phyloP scores from a whole-genome alignment of 2,329 filamentous ascomycete genomes.

The Pseudocercospora musae region DNA sequence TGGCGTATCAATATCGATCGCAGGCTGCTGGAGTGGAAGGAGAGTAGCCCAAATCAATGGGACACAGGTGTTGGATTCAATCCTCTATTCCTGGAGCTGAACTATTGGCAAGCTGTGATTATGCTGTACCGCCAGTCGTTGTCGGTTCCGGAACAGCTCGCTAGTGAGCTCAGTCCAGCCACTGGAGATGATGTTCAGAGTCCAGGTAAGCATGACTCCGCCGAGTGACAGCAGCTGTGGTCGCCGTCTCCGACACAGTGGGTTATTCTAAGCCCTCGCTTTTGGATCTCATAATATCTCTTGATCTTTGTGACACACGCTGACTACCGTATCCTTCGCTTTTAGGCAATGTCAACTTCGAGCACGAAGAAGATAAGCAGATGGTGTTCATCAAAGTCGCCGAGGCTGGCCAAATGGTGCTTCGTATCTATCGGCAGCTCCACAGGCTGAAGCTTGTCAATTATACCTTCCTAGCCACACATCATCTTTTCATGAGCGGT shows the following conservation, averaged over 20 bases:
- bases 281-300: too few relatives aligned
- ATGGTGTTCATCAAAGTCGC: conserved; percentile 91
- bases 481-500: conserved; percentile 96
- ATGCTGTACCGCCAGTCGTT: conserved; percentile 83
- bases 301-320: too few relatives aligned
- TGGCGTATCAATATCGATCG: conserved; percentile 88
- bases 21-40: conserved; percentile 81
- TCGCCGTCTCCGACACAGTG: too few relatives aligned
- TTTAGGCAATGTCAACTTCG: conserved; percentile 56
- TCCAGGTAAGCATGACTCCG: too few relatives aligned
- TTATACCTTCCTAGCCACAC: conserved; percentile 92
- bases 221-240: too few relatives aligned
- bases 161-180: conserved; percentile 65
- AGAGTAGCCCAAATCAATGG: conserved; percentile 69
- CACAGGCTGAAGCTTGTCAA: conserved; percentile 87
- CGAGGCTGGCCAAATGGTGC: conserved; percentile 87
- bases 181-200: conserved; percentile 56
- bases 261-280: too few relatives aligned
- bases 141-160: conserved; percentile 81
- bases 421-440: conserved; percentile 85
- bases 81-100: conserved; percentile 84
- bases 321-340: too few relatives aligned
- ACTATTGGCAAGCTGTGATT: conserved; percentile 97
- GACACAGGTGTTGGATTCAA: conserved; percentile 88
- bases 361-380: conserved; percentile 78